Base-by-base conservation (phyloP, 208 protist genomes). In the Trypanosoma scelopori region DNA sequence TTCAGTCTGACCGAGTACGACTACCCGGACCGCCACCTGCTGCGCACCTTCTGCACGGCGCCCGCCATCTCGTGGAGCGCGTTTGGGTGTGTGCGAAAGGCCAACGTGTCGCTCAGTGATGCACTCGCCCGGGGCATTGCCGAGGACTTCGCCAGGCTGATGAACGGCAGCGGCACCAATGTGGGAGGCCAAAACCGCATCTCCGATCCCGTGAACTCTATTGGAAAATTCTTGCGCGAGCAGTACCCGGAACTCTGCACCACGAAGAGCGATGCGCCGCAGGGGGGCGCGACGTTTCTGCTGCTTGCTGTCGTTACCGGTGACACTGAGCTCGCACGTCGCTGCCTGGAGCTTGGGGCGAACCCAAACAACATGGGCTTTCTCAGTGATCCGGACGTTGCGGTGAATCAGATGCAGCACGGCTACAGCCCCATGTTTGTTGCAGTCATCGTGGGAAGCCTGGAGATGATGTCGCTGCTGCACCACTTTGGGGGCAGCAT, bases 361-460 rank as follows among this genome's bases (percentile, higher is more conserved):
- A 89, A 93, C 73, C 82, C 86, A n/a, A 95, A 95, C 67, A 82
- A 84, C 55, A 85, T 91, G 72, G 71, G 75, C 22, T 95, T 95
- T 55, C 73, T 95, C 51, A 76, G 70, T 35, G 85, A 93, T 42
- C 76, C 79, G 43, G 72, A 74, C 32, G 82, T 79, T 35, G 47
- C 70, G 7, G 62, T 71, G n/a, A 74, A 69, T n/a, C 82, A 93
- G 57, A 92, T 95, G 87, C 84, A 79, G 63, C 89, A 95, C 66
- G 89, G 89, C 50, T 95, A 93, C 74, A 93, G 83, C 53, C 89
- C 89, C 37, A 79, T 93, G 60, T 95, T 92, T 63, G 84, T 93
- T 65, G 84, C 89, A 9, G 76, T 89, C 52, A 76, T 95, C 47
- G 76, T 73, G 13, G 86, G 91, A 58, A 83, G 88, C 52, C 51